Percentiles rank a stretch among this genome's conserved stretches.
Conservation (phyloP, 2,329 filamentous ascomycete species). For the Hirsutella thompsonii region DNA sequence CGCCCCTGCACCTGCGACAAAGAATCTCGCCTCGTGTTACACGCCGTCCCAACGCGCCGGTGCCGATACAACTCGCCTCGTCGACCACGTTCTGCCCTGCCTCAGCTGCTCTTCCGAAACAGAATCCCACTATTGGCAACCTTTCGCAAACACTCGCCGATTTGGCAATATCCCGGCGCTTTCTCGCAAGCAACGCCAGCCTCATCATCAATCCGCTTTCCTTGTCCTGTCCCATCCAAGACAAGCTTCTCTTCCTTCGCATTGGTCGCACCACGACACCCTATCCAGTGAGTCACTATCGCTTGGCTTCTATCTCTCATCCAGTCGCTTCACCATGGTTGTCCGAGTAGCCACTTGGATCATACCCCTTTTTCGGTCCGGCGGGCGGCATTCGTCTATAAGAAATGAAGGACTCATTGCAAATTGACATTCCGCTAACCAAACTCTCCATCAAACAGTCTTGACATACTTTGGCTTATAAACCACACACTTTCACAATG, state of each 20-base stretch:
- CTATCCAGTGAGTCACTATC: conserved; percentile 21
- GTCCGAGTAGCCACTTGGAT: conserved; percentile 2
- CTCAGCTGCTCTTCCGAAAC: conserved; percentile 16
- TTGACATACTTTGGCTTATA: conserved; percentile 3
- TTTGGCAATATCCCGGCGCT: conserved; percentile 12
- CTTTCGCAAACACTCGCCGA: conserved; percentile 17
- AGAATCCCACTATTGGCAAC: conserved; percentile 21
- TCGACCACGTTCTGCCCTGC: conserved; percentile 13
- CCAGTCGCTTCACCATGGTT: conserved; percentile 6
- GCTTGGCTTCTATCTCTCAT: conserved; percentile 10
- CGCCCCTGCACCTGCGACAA: conserved; percentile 12
- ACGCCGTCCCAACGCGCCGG: conserved; percentile 17
- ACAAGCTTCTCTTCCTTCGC: conserved; percentile 8
- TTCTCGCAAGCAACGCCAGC: conserved; percentile 9
- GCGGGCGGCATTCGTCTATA: background rate
- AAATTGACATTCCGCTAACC: conserved; percentile 1
- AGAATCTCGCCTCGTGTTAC: conserved; percentile 16
- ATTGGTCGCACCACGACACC: conserved; percentile 15
- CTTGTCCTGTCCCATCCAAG: conserved; percentile 8
- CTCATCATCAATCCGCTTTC: conserved; percentile 3
- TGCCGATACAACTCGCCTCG: conserved; percentile 19
- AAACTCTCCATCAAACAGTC: background rate
- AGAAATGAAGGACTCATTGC: background rate
- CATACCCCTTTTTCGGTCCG: background rate
- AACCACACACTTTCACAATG: conserved; percentile 25